Evolutionary conservation across 1,284 basidiomycete genomes (phyloP).

Genomic region (Sanghuangporus sanghuang): DNA sequence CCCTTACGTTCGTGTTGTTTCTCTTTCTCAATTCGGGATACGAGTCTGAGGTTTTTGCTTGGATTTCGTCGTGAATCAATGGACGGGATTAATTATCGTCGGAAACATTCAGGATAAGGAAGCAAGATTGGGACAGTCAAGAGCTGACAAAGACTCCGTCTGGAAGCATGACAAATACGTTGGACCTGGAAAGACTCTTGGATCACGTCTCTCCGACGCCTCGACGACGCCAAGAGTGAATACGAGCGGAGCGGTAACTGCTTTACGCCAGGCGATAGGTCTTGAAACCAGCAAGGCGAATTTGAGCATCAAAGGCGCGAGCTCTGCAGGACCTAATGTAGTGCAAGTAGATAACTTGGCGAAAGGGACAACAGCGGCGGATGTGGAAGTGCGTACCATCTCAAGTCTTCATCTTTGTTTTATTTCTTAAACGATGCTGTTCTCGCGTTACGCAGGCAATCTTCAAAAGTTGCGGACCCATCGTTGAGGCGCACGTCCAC

Average conservation of each 20-base stretch:
- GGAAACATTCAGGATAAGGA: slow-evolving; percentile 19
- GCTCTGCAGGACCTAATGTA: slow-evolving; percentile 52
- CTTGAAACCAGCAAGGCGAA: slow-evolving; percentile 8
- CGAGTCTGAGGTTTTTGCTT: not conserved
- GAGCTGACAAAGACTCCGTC: slow-evolving; percentile 57
- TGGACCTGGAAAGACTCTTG: slow-evolving; percentile 53
- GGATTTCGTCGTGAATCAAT: too few relatives aligned
- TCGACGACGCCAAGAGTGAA: slow-evolving; percentile 41
- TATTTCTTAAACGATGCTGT: not conserved
- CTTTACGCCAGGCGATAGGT: slow-evolving; percentile 30
- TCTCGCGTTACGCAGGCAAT: slow-evolving; percentile 48
- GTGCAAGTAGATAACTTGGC: slow-evolving; percentile 75
- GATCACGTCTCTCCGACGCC: slow-evolving; percentile 47
- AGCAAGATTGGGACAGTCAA: slow-evolving; percentile 47
- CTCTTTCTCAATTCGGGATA: slow-evolving; percentile 9
- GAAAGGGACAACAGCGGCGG: slow-evolving; percentile 74
- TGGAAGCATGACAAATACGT: slow-evolving; percentile 75
- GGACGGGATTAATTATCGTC: too few relatives aligned
- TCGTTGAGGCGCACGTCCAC: slow-evolving; percentile 50
- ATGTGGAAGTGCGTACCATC: slow-evolving; percentile 57
- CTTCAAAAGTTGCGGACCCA: slow-evolving; percentile 74
- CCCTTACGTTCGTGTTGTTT: slow-evolving; percentile 62
- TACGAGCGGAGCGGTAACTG: slow-evolving; percentile 43
- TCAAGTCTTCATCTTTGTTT: not conserved
- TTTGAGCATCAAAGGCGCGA: slow-evolving; percentile 72